These are phyloP conservation scores for Rhodamnia rubescens DNA, from an alignment of 345 rosid species.

Conservation along the genomic window DNA sequence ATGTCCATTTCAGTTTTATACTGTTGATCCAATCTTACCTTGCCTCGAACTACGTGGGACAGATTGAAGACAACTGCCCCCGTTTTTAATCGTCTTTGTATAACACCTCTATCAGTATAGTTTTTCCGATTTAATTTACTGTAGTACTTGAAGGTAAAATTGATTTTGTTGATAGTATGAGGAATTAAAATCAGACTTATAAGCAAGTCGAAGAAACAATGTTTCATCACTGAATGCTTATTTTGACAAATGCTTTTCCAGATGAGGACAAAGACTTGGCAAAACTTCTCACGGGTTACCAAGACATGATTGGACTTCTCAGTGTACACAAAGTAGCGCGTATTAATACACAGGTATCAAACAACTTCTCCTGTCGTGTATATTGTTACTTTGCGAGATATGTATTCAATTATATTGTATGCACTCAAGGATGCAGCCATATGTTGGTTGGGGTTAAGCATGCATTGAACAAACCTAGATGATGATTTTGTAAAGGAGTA, in stretches of 20 bases:
- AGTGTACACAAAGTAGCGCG: slow-evolving; percentile 75
- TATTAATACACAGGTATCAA: slow-evolving; percentile 67
- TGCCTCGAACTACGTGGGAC: too few species aligned
- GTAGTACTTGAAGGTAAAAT: neutral
- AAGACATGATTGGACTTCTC: slow-evolving; percentile 89
- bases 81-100: neutral
- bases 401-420: neutral
- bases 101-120: neutral
- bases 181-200: neutral
- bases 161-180: neutral
- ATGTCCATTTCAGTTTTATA: neutral
- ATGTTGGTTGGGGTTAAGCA: too few species aligned
- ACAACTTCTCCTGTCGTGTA: neutral
- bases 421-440: neutral
- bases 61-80: neutral
- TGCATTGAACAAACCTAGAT: too few species aligned
- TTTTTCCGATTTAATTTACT: neutral
- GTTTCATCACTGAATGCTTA: neutral
- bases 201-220: neutral
- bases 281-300: slow-evolving; percentile 75
- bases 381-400: neutral
- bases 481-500: too few species aligned
- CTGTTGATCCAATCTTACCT: neutral
- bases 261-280: slow-evolving; percentile 81
- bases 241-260: slow-evolving; percentile 13